Evolutionary conservation across 257 asterid genomes (phyloP).

Genomic region (Capsicum rhomboideum): DNA sequence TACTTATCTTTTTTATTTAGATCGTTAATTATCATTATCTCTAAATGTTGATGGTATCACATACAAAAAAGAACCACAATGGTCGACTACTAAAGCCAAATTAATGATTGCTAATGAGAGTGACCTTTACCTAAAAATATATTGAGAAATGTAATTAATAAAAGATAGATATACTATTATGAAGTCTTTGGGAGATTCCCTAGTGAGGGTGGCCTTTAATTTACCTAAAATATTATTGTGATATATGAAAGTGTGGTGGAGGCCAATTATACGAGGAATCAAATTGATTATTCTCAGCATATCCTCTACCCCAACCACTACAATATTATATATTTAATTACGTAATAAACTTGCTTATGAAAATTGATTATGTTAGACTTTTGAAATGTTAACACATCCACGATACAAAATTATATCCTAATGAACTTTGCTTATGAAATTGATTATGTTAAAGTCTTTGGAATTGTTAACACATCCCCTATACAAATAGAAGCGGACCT

Average conservation of each 20-base stretch:
- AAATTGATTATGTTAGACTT: neutral
- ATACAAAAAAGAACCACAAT: neutral
- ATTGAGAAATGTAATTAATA: neutral
- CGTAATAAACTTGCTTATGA: neutral
- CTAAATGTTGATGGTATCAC: neutral
- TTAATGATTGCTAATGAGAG: neutral
- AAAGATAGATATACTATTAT: neutral
- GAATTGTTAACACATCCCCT: neutral
- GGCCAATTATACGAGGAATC: neutral
- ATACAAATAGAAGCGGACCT: no score
- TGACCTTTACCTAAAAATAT: neutral
- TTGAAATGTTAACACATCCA: neutral
- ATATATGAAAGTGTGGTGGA: neutral
- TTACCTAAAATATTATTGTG: neutral
- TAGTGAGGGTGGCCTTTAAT: neutral
- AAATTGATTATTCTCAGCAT: neutral
- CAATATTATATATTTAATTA: neutral
- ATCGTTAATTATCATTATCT: neutral
- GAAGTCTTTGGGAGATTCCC: neutral
- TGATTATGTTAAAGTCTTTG: neutral
- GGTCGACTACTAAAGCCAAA: neutral
- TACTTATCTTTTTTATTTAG: neutral
- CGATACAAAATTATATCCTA: neutral
- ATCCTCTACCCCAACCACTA: neutral
- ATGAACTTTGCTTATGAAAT: neutral